Percentiles rank a stretch among this genome's conserved stretches.
phyloP scores from a whole-genome alignment of 2,329 filamentous ascomycete genomes.

The Escovopsis weberi region DNA sequence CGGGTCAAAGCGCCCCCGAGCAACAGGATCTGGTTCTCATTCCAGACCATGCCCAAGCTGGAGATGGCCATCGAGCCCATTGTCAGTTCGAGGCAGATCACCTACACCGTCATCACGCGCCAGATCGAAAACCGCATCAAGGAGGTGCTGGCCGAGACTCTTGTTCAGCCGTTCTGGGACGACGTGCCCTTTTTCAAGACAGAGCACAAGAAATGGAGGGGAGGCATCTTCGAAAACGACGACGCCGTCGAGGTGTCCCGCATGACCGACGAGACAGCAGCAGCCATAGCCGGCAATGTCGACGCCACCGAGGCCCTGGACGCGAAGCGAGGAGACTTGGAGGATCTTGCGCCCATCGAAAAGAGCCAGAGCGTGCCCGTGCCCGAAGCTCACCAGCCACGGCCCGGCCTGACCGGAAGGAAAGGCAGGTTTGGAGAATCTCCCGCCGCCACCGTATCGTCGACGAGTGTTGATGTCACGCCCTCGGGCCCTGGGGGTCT shows the following conservation, averaged over 20 bases:
- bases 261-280: slow-evolving; percentile 7
- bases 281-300: slow-evolving; percentile 28
- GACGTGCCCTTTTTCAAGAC: slow-evolving; percentile 86
- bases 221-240: slow-evolving; percentile 62
- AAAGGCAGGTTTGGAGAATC: slow-evolving; percentile 26
- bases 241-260: slow-evolving; percentile 23
- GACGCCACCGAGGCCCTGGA: slow-evolving; percentile 32
- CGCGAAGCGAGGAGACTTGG: slow-evolving; percentile 20
- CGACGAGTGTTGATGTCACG: slow-evolving; percentile 34
- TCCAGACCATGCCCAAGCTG: slow-evolving; percentile 86
- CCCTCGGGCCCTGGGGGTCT: slow-evolving; percentile 17
- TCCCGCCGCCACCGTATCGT: slow-evolving; percentile 24
- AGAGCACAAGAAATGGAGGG: slow-evolving; percentile 60
- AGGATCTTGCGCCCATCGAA: slow-evolving; percentile 33
- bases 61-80: slow-evolving; percentile 92
- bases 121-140: slow-evolving; percentile 93
- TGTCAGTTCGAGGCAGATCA: slow-evolving; percentile 88
- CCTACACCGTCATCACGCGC: slow-evolving; percentile 78
- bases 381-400: slow-evolving; percentile 21
- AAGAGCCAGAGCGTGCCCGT: slow-evolving; percentile 39
- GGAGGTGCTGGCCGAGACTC: slow-evolving; percentile 80
- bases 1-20: slow-evolving; percentile 90
- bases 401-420: slow-evolving; percentile 34
- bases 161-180: slow-evolving; percentile 92
- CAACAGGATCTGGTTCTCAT: slow-evolving; percentile 92